Evolutionary conservation across 306 rosid species (phyloP).

Genomic region (Malus sieversii): DNA sequence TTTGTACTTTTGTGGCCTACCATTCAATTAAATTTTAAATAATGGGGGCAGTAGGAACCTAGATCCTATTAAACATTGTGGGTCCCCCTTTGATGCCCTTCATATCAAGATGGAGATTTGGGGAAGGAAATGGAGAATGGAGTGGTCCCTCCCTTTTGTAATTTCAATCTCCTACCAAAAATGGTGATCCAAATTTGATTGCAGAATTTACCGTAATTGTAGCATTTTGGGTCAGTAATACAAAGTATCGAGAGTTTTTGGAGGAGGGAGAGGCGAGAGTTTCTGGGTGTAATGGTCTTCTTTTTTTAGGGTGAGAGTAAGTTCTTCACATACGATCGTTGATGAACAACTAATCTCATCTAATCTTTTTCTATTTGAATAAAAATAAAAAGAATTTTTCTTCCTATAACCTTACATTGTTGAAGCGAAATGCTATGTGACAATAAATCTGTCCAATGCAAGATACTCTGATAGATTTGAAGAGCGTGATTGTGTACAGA

Average conservation of each 20-base stretch:
- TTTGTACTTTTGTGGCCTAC: constrained; percentile 29
- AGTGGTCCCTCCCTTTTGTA: constrained; percentile 1
- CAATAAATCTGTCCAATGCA: too few relatives aligned
- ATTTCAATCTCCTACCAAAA: not conserved
- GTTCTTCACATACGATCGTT: accelerated
- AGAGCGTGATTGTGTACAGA: not conserved
- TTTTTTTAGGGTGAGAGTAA: accelerated
- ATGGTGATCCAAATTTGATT: not conserved
- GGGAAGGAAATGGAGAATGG: not conserved
- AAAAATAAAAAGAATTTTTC: too few relatives aligned
- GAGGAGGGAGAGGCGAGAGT: too few relatives aligned
- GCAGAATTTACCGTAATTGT: not conserved
- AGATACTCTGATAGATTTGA: not conserved
- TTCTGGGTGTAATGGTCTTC: too few relatives aligned
- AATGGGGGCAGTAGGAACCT: not conserved
- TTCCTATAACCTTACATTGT: not conserved
- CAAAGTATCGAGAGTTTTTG: too few relatives aligned
- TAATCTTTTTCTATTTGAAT: too few relatives aligned
- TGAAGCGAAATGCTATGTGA: not conserved
- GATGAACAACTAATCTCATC: too few relatives aligned
- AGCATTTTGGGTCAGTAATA: not conserved
- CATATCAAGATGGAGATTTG: not conserved
- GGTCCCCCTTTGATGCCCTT: constrained; percentile 7
- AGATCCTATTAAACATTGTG: not conserved
- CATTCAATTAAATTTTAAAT: not conserved